Evolutionary conservation across 495 filamentous ascomycete genomes (phyloP), one percentile per base, ranked within the genome.

Genomic region (Penicillium pancosmium): DNA sequence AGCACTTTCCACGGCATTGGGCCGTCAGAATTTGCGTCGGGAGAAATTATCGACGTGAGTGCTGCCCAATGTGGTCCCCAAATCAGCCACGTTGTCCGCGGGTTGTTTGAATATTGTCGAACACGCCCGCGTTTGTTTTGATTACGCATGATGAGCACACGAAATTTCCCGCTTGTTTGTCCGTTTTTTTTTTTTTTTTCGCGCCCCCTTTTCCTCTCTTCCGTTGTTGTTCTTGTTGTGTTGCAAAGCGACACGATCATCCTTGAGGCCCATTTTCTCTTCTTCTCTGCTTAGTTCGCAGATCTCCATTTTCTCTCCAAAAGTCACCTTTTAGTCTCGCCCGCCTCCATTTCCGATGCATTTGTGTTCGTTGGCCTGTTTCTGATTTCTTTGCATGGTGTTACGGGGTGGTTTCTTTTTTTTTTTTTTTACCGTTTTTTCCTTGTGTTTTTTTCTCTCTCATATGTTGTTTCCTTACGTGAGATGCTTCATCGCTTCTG

Each of bases 91-190:
- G 34, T 54, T 46, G 44, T 2, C 35, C 16, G 41, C 18, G 33
- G n/a, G 44, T 25, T 31, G 15, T 53, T 58, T 31, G 27, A 31
- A 31, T 41, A 27, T 46, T 54, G 56, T 46, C 44, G 25, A 48
- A 15, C 8, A 21, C 43, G 8, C 11, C 40, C 40, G 33, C n/a
- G 23, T 56, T 44, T 50, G 52, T 59, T 48, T 57, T 56, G 15
- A 62, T 38, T 59, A 63, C 50, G 63, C 66, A 65, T 71, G 57
- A 71, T 55, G 68, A 71, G 48, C 54, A 50, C 56, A 68, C 59
- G 66, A 68, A 38, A 34, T 43, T 49, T 48, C 13, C 13, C 50
- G 19, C 31, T 47, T 52, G 11, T 43, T 25, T n/a, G 52, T 48
- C 18, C 31, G 27, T 48, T 49, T 40, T 12, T 57, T 51, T 15